phyloP scores from a whole-genome alignment of 805 yeast genomes.

The Millerago galiae region DNA sequence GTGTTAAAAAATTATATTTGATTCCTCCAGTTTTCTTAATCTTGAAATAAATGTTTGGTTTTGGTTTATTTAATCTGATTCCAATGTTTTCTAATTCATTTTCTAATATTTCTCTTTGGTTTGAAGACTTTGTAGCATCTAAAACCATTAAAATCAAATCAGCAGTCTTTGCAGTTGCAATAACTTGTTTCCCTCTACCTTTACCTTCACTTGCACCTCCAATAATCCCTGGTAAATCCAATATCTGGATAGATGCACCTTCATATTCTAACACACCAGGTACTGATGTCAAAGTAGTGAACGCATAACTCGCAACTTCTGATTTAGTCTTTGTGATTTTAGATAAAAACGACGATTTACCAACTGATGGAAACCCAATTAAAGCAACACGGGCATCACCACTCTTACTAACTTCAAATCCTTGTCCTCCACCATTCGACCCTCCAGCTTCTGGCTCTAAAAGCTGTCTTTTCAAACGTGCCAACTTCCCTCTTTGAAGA shows the following conservation, averaged over 20 bases:
- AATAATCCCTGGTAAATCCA: conserved; percentile 96
- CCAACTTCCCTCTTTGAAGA: conserved; percentile 87
- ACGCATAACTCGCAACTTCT: conserved; percentile 91
- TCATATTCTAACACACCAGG: conserved; percentile 94
- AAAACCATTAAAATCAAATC: conserved; percentile 88
- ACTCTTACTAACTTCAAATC: conserved; percentile 90
- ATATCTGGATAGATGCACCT: conserved; percentile 95
- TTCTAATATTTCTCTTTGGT: conserved; percentile 83
- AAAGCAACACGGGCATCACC: conserved; percentile 95
- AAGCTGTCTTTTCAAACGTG: conserved; percentile 84
- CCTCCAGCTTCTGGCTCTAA: conserved; percentile 79
- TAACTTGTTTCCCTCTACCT: conserved; percentile 96
- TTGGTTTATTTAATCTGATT: conserved; percentile 73
- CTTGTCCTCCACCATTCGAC: conserved; percentile 63
- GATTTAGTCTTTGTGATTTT: conserved; percentile 91
- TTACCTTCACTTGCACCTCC: conserved; percentile 96
- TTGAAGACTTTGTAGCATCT: conserved; percentile 91
- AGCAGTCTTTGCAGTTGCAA: conserved; percentile 92
- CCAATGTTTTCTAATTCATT: conserved; percentile 92
- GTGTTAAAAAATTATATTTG: conserved; percentile 71
- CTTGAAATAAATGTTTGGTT: conserved; percentile 72
- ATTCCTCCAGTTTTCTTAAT: conserved; percentile 88
- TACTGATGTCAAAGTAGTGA: conserved; percentile 93
- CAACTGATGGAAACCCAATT: conserved; percentile 97
- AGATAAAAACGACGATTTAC: conserved; percentile 84